Base-by-base conservation (phyloP, 2,329 filamentous ascomycete species). In the Beauveria bassiana region DNA sequence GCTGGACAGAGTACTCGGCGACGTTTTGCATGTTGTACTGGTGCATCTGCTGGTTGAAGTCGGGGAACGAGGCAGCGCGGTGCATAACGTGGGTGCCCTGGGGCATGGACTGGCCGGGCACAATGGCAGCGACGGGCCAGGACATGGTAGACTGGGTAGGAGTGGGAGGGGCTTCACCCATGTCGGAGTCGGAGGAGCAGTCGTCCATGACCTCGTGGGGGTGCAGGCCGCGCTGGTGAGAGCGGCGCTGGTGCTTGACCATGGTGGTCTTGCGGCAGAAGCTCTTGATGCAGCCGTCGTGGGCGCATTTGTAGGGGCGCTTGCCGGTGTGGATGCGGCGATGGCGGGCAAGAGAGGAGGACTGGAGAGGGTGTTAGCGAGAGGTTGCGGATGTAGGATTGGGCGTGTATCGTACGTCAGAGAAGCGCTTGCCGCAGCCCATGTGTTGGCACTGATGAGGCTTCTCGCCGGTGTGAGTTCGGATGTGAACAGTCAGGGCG, bases 261-360 rank as follows among this genome's bases (percentile, higher is more conserved):
- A 87, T 86, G 61, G 86, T 89, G 5, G 86, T 89, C 72, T 89
- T 89, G 60, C 87, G 80, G 72, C 86, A 89, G 71, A 89, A 89
- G 71, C 86, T 88, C 74, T 87, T 88, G 42, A 81, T 71, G 69
- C 86, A 88, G 38, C 83, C 83, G 45, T 83, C 78, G 65, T 86
- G 82, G 50, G 78, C 77, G 66, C 85, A 87, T 65, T 81, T 83
- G 70, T 87, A 87, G 9, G 84, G 85, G n/a, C 85, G 80, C 69
- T 86, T 86, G 64, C 86, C 85, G 3, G 84, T 86, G 68, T 88
- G 85, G 61, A 87, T 87, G 50, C 85, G 81, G 58, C 85, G 80
- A 70, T 88, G 86, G 38, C 86, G 79, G 47, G 85, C 84, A 62
- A 88, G 75, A 74, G 83, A 86, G 3, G 85, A 88, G 9, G 85